These are phyloP conservation scores for Aeschynomene evenia DNA, from an alignment of 306 rosid species.

Conservation along the genomic window DNA sequence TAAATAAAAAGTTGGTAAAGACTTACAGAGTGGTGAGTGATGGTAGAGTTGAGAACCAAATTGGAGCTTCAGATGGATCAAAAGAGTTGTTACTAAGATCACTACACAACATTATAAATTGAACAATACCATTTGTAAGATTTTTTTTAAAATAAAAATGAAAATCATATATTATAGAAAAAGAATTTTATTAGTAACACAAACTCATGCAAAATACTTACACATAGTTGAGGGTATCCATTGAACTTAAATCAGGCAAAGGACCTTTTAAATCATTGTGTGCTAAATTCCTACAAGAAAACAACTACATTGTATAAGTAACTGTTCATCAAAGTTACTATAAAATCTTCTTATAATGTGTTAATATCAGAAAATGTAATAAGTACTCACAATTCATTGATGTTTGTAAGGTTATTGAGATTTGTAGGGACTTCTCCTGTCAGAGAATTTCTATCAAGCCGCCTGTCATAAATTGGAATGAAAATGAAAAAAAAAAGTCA, in stretches of 20 bases:
- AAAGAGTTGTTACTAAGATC: conserved; percentile 90
- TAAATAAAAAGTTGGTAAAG: neutral
- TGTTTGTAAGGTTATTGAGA: conserved; percentile 60
- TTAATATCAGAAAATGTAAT: conserved; percentile 11
- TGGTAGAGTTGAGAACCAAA: conserved; percentile 64
- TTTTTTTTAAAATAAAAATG: too few species aligned
- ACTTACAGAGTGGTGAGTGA: conserved; percentile 88
- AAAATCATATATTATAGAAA: neutral
- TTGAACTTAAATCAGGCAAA: conserved; percentile 67
- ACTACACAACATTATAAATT: conserved; percentile 41
- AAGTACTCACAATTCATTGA: conserved; percentile 75
- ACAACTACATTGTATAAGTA: conserved; percentile 1
- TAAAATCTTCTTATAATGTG: neutral
- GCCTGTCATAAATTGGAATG: conserved; percentile 55
- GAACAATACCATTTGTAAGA: conserved; percentile 16
- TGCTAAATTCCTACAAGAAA: conserved; percentile 71
- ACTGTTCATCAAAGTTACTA: neutral
- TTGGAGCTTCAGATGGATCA: conserved; percentile 64
- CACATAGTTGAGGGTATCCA: conserved; percentile 73
- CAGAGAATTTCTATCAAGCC: conserved; percentile 85
- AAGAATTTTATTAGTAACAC: conserved; percentile 17
- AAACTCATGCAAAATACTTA: conserved; percentile 43
- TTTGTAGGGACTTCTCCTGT: conserved; percentile 64
- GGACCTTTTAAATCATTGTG: conserved; percentile 59
- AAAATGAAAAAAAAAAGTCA: conserved; percentile 16